Evolutionary conservation across 176 grass and related monocot species (phyloP), one percentile per base, ranked within the genome.

Genomic region (Triticum turgidum): DNA sequence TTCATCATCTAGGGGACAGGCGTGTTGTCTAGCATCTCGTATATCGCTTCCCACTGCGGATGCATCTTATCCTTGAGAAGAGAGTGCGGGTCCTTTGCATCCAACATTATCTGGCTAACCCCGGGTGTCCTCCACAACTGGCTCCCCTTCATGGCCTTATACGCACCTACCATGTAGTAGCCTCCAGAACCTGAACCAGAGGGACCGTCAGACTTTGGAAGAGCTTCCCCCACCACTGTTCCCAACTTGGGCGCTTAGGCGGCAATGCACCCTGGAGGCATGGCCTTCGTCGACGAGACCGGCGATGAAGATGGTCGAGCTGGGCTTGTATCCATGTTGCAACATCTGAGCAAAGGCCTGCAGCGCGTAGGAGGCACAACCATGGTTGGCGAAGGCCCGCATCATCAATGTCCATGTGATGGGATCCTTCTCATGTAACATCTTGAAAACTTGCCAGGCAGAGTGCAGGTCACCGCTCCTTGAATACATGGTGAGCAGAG

Each of bases 331-430:
- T 45, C 84, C 83, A 62, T 51, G 42, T 68, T 66, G 83, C 84
- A 93, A 61, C 78, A 92, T 88, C 82, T 91, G 81, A 20, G 94
- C 84, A 61, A 93, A 68, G 24, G 73, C 56, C 21, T 82, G 83
- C 20, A 93, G 76, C 0, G 91, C 93, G 22, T 74, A 38, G 15
- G 70, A 68, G 58, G 59, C 86, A 64, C 56, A 27, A 3, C 95
- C 89, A 89, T 98, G 92, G 83, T 88, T 89, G 4, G 91, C 89
- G 14, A 94, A 98, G 42, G 89, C 93, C 78, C 89, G 83, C 39
- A 95, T 89, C 54, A 90, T 77, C 8, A 88, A 92, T 41, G 92
- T 95, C 95, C 95, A 98, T 65, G 93, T 90, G 4, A 98, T 73
- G 59, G 73, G 6, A 42, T 98, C 94, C 77, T 89, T 93, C 22